These are phyloP conservation scores for Leptodontidium sp. DNA, from an alignment of 2,329 filamentous ascomycete species.

Conservation along the genomic window DNA sequence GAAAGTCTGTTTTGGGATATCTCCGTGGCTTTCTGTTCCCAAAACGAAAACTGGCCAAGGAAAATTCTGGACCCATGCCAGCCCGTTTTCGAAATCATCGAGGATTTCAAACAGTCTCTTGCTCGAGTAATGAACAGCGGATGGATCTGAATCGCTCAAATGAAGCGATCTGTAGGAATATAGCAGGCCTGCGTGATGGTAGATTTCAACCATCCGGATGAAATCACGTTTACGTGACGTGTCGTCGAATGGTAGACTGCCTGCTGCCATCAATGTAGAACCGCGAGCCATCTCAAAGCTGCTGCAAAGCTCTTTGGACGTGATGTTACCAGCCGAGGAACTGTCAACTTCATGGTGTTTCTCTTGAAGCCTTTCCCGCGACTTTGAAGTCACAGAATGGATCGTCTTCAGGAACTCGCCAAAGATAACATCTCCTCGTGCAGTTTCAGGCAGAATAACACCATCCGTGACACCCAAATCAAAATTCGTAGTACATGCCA, in stretches of 20 bases:
- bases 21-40: neutral
- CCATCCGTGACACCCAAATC: neutral
- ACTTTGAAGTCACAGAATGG: neutral
- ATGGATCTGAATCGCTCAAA: neutral
- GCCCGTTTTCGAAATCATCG: neutral
- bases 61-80: neutral
- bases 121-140: neutral
- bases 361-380: neutral
- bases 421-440: neutral
- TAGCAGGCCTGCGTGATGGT: neutral
- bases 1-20: neutral
- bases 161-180: neutral
- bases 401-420: neutral
- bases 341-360: no score
- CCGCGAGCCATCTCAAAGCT: neutral
- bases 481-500: neutral
- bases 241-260: neutral
- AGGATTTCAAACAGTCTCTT: neutral
- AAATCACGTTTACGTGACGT: neutral
- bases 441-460: neutral
- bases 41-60: neutral
- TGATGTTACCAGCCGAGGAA: neutral
- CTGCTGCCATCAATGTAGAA: neutral
- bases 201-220: neutral
- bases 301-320: neutral